Base-by-base conservation (phyloP, 2,329 filamentous ascomycete species). In the Fusarium zealandicum region DNA sequence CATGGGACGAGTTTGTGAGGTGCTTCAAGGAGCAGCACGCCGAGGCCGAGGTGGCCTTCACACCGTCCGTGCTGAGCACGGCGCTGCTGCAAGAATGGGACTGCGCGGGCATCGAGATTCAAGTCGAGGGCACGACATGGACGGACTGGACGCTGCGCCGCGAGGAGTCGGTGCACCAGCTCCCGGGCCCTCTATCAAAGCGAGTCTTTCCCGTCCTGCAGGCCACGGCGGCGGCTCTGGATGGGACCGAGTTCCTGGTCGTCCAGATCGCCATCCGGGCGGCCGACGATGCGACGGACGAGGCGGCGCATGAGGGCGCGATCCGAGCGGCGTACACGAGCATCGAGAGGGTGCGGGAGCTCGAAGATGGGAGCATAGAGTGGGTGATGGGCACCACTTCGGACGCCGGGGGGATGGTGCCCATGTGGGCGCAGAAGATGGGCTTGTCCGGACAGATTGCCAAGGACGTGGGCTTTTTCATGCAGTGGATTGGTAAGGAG, bases 331-430 rank as follows among this genome's bases (percentile, higher is more conserved):
- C 77, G 9, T 92, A 91, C 65, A 82, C 79, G 22, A 87, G 84
- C 59, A 77, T 92, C 2, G 89, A 92, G 75, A 75, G 83, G 38
- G 74, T 89, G 28, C 74, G 80, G 50, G 75, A 79, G 65, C 55
- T 80, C 5, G 69, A 65, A 4, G 68, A 64, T n/a, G 74, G 75
- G 1, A 70, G 74, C 14, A 57, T 90, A 39, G 86, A 89, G 71
- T 95, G 90, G 90, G 77, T 88, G 52, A 93, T 93, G 88, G 88
- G 85, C 8, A 93, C 90, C 9, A 82, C 86, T 10, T 89, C 86
- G 54, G 83, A 93, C 70, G 90, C 90, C 0, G 80, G 80, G 47
- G 90, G 90, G 0, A 72, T 80, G 22, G 66, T 93, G 50, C 90
- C 90, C 1, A 76, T 80, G 69, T 86, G 80, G 77, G 69, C 88